Evolutionary conservation across 2,329 filamentous ascomycete species (phyloP).

Genomic region (Cadophora gregata): DNA sequence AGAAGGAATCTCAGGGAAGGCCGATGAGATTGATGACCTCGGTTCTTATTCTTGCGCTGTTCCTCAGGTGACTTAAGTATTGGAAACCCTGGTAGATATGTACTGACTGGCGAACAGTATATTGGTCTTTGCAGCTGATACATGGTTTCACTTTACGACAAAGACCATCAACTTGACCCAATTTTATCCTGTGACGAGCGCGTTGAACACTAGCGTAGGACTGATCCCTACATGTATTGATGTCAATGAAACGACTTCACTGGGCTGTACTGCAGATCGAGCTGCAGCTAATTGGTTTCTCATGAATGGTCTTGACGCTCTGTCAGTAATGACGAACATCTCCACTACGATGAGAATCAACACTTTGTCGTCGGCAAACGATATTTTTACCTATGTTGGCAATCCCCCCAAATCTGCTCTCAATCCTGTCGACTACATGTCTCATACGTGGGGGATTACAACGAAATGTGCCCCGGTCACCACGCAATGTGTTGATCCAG

Average conservation of each 20-base stretch:
- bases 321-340: background rate
- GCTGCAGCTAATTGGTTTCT: background rate
- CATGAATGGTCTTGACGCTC: conserved; percentile 1
- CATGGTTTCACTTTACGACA: conserved; percentile 11
- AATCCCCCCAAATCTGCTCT: conserved; percentile 2
- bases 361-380: background rate
- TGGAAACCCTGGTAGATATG: too few species aligned
- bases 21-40: conserved; percentile 13
- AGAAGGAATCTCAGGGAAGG: conserved; percentile 4
- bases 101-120: background rate
- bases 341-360: conserved; percentile 8
- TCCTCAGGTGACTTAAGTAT: background rate
- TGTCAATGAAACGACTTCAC: background rate
- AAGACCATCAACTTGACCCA: conserved; percentile 10
- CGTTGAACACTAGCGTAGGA: conserved; percentile 7
- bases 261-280: background rate
- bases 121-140: conserved; percentile 12
- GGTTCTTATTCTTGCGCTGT: background rate
- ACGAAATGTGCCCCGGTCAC: conserved; percentile 1
- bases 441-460: background rate
- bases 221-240: background rate
- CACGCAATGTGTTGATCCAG: background rate
- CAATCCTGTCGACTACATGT: background rate
- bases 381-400: background rate
- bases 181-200: background rate